Evolutionary conservation across 352 stramenopile genomes (phyloP), one percentile per base, ranked within the genome.

Genomic region (Pythium phragmiticola): DNA sequence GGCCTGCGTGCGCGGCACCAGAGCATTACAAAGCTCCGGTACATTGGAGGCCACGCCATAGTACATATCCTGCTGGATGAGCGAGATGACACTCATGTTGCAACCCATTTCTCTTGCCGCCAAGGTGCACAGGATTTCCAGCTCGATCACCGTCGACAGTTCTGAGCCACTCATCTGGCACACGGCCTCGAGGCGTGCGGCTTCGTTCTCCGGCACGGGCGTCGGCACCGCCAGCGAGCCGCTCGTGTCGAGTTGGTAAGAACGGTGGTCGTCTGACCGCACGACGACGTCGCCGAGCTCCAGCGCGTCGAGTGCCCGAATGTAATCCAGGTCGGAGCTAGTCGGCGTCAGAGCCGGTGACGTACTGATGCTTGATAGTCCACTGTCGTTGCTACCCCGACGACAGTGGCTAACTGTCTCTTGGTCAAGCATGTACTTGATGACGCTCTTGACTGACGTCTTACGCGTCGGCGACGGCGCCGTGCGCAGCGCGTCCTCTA

Each of bases 51-150:
- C 75, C 51, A 87, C 56, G 23, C 87, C 75, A 59, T 80, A 60
- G 55, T 77, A 53, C 26, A 72, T 58, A 19, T 81, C 62, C 7
- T 65, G 58, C 21, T 81, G 70, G 39, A 91, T 73, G 49, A 91
- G 61, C 47, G 77, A 85, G 66, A 91, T 74, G 49, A 78, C 71
- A 51, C 73, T 86, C 17, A 74, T 68, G 7, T 64, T 68, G 54
- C 80, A 89, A 34, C 64, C 69, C 17, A 91, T 76, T 53, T 89
- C 42, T 7, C 42, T 7, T 14, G 65, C 65, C 21, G 75, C 77
- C 42, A 90, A 52, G 12, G 68, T 73, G 58, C 80, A 89, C 39
- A 88, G 78, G 57, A 87, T 86, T 17, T 81, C 72, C 11, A 89
- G 71, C 58, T 89, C 80, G 13, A 75, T 69, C 14, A 76, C 68